Evolutionary conservation across 2,329 filamentous ascomycete genomes (phyloP).

Genomic region (Ambrosiella cleistominuta): DNA sequence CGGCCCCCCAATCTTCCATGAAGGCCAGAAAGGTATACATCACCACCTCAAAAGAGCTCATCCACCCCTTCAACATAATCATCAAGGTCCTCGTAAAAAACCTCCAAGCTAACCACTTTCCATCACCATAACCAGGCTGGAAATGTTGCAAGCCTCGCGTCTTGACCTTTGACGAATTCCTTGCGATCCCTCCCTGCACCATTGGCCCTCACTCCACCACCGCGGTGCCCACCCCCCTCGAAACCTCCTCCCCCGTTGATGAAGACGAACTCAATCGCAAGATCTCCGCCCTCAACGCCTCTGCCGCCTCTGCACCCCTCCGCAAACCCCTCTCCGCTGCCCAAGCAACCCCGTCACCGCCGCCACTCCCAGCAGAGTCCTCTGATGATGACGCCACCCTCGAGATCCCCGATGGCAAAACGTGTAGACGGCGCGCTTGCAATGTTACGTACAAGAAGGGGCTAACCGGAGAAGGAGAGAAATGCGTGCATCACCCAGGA

Average conservation of each 20-base stretch:
- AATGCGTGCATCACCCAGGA: conserved; percentile 78
- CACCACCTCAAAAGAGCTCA: not conserved
- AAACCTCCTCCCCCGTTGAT: conserved; percentile 35
- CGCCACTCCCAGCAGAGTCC: conserved; percentile 53
- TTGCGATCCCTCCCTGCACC: conserved; percentile 80
- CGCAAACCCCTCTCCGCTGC: conserved; percentile 23
- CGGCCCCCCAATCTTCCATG: conserved; percentile 85
- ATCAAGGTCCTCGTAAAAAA: no score
- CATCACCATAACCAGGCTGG: conserved; percentile 48
- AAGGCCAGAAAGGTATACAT: conserved; percentile 83
- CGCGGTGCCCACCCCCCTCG: conserved; percentile 46
- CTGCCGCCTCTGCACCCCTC: conserved; percentile 24
- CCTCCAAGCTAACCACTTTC: not conserved
- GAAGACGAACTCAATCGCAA: conserved; percentile 26
- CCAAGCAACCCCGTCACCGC: conserved; percentile 32
- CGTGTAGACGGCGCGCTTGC: conserved; percentile 66
- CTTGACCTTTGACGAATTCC: conserved; percentile 95
- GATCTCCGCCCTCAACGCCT: conserved; percentile 36
- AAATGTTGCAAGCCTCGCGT: conserved; percentile 97
- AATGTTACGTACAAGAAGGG: conserved; percentile 46
- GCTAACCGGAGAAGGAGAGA: conserved; percentile 46
- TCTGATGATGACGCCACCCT: conserved; percentile 71
- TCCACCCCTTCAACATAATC: not conserved
- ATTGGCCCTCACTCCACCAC: conserved; percentile 82
- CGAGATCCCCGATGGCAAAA: conserved; percentile 54